A percentile compares a stretch with the other conserved stretches of the same genome.
Conservation (phyloP, 2,329 filamentous ascomycete species). For the Aspergillus fumigatus region DNA sequence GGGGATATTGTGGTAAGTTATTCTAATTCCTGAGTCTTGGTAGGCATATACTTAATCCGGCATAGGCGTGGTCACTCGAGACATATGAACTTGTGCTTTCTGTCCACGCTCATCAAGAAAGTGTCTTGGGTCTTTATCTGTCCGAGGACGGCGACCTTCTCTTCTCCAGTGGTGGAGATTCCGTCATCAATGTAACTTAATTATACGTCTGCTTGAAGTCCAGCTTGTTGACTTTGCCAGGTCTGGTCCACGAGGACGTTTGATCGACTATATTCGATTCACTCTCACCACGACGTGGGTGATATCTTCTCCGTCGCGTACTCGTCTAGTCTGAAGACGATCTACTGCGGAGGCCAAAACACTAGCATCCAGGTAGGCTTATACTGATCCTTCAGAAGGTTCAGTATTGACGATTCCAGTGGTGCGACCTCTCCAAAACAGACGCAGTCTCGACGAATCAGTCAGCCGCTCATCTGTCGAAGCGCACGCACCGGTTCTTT, state of each 20-base stretch:
- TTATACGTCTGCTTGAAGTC: neutral
- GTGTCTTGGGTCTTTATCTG: constrained; percentile 79
- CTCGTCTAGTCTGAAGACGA: constrained; percentile 69
- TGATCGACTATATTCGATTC: constrained; percentile 77
- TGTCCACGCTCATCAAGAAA: constrained; percentile 86
- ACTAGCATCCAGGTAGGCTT: constrained; percentile 69
- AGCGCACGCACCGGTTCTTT: constrained; percentile 83
- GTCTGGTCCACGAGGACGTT: constrained; percentile 79
- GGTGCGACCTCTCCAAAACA: constrained; percentile 69
- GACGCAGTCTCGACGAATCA: constrained; percentile 59
- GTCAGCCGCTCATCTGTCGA: constrained; percentile 66
- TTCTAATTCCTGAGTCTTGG: neutral
- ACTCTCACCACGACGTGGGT: constrained; percentile 88
- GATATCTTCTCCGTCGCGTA: constrained; percentile 96
- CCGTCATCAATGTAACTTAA: constrained; percentile 69
- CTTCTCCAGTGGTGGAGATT: constrained; percentile 90
- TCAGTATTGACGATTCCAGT: constrained; percentile 41
- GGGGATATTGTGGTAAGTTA: constrained; percentile 74
- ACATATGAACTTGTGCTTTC: constrained; percentile 76
- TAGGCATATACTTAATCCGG: constrained; percentile 10
- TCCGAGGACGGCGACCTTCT: constrained; percentile 70
- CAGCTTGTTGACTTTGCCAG: constrained; percentile 28
- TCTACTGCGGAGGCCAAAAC: constrained; percentile 92
- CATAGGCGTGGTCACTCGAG: constrained; percentile 72
- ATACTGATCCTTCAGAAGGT: neutral